phyloP scores from a whole-genome alignment of 2,329 filamentous ascomycete genomes.

The Fusarium gaditjirri region DNA sequence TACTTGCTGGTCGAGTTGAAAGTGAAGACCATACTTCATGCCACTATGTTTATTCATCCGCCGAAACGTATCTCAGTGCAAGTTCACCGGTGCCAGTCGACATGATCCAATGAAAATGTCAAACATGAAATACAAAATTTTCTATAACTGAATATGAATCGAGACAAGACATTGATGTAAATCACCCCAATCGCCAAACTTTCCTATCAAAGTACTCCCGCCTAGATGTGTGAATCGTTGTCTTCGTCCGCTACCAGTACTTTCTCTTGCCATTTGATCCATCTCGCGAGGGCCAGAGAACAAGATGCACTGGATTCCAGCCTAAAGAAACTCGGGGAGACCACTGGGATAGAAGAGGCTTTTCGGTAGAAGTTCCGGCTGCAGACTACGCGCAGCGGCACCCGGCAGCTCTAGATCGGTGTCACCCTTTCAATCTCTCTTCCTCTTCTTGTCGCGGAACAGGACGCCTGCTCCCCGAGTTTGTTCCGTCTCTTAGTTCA shows the following conservation, averaged over 20 bases:
- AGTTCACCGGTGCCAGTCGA: not conserved
- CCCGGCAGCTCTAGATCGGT: slow-evolving; percentile 16
- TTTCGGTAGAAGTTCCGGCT: slow-evolving; percentile 21
- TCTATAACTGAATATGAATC: slow-evolving; percentile 37
- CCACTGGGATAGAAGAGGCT: slow-evolving; percentile 23
- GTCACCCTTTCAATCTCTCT: slow-evolving; percentile 20
- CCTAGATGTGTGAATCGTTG: slow-evolving; percentile 52
- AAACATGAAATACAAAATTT: slow-evolving; percentile 21
- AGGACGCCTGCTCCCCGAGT: slow-evolving; percentile 36
- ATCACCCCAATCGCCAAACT: slow-evolving; percentile 64
- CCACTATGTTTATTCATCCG: not conserved
- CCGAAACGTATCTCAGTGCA: not conserved
- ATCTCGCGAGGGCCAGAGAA: slow-evolving; percentile 34
- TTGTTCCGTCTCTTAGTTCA: slow-evolving; percentile 39
- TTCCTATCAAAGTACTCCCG: slow-evolving; percentile 59
- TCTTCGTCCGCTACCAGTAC: slow-evolving; percentile 40
- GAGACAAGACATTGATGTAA: slow-evolving; percentile 51
- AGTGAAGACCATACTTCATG: not conserved
- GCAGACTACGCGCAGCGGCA: slow-evolving; percentile 19
- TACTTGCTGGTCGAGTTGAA: not conserved
- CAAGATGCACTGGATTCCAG: slow-evolving; percentile 45
- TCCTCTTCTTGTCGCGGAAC: slow-evolving; percentile 35
- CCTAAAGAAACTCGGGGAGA: slow-evolving; percentile 35
- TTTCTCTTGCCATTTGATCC: slow-evolving; percentile 15
- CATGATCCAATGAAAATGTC: not conserved